These are phyloP conservation scores for Kwoniella bestiolae DNA, from an alignment of 768 basidiomycete species.

Conservation along the genomic window DNA sequence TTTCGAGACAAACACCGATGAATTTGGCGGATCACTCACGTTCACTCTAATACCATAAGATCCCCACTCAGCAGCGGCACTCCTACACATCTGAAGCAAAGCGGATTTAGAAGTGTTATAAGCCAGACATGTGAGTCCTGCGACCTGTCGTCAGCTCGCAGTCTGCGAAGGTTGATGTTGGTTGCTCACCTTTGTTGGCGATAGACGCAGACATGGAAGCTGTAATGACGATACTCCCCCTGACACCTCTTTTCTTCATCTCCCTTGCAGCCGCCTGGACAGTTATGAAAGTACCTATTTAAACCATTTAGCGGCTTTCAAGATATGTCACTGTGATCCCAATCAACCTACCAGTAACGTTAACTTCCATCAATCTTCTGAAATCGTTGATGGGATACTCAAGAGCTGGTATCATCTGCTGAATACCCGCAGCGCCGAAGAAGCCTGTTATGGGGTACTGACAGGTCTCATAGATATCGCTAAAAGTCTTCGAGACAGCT, in stretches of 20 bases:
- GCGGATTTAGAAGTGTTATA: constrained; percentile 58
- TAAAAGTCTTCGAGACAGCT: constrained; percentile 13
- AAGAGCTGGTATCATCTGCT: constrained; percentile 38
- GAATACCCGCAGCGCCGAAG: constrained; percentile 40
- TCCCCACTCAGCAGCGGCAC: constrained; percentile 57
- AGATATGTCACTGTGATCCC: neutral
- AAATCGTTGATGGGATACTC: constrained; percentile 41
- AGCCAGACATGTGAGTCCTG: constrained; percentile 25
- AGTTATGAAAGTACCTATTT: constrained; percentile 29
- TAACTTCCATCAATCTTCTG: constrained; percentile 49
- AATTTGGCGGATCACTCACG: constrained; percentile 33
- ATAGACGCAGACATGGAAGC: constrained; percentile 39
- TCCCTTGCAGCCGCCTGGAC: constrained; percentile 38
- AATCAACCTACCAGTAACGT: constrained; percentile 31
- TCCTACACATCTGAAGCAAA: constrained; percentile 53
- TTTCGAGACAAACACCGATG: too few relatives aligned
- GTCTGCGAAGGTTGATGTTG: neutral
- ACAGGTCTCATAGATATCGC: constrained; percentile 15
- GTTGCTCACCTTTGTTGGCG: constrained; percentile 31
- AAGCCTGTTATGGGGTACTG: constrained; percentile 24
- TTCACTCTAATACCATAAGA: constrained; percentile 54
- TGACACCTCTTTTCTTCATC: constrained; percentile 19
- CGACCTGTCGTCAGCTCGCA: neutral
- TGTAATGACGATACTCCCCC: constrained; percentile 37
- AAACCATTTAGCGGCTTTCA: neutral